These are phyloP conservation scores for Annulohypoxylon truncatum DNA, from an alignment of 2,329 filamentous ascomycete species.

Conservation along the genomic window DNA sequence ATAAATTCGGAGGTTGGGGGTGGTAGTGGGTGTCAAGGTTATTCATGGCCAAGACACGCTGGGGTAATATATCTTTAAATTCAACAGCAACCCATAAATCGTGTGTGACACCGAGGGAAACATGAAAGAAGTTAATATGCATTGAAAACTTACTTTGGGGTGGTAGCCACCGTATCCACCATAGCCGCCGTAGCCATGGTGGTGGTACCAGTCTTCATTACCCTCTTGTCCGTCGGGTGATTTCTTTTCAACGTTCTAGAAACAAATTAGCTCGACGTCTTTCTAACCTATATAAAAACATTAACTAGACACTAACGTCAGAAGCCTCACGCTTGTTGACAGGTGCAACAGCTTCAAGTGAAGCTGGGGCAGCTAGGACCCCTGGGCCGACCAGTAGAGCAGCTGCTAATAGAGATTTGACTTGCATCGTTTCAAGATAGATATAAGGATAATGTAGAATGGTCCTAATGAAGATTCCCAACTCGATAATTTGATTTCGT, in stretches of 20 bases:
- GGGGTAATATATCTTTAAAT: too few species aligned
- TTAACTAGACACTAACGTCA: conserved; percentile 21
- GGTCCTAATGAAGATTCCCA: not conserved
- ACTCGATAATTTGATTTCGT: not conserved
- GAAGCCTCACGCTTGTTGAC: conserved; percentile 15
- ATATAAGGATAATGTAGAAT: not conserved
- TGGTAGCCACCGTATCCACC: not conserved
- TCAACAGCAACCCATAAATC: too few species aligned
- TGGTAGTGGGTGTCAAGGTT: too few species aligned
- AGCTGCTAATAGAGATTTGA: conserved; percentile 44
- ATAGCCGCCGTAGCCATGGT: not conserved
- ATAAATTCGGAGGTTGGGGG: too few species aligned
- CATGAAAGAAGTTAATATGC: too few species aligned
- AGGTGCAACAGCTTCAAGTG: not conserved
- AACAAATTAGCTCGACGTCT: not conserved
- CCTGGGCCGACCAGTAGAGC: conserved; percentile 40
- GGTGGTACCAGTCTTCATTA: not conserved
- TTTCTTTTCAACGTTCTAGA: not conserved
- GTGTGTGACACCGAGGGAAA: too few species aligned
- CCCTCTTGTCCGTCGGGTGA: not conserved
- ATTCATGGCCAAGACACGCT: too few species aligned
- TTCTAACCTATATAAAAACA: too few species aligned
- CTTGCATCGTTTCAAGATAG: conserved; percentile 34
- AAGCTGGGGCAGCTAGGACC: conserved; percentile 40
- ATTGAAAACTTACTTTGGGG: not conserved